Base-by-base conservation (phyloP, 192 early-diverging fungal species). In the Coemansia sp. region DNA sequence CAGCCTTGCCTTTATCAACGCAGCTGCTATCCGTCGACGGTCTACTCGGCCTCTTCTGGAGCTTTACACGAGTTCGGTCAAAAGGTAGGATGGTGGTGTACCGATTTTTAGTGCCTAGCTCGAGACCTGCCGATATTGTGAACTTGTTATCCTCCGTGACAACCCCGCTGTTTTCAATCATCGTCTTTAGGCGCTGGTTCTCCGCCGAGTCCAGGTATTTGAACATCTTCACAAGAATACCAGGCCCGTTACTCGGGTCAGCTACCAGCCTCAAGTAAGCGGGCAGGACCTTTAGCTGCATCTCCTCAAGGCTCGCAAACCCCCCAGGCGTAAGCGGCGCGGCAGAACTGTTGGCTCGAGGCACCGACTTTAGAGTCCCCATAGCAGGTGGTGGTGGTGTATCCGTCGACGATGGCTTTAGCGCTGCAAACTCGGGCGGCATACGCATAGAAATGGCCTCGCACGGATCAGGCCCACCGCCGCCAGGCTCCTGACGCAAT, bases 11-110 rank as follows among this genome's bases (percentile, higher is more conserved):
- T 31, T 18, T 36, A 9, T 58, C 28, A 45, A 18, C 16, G 9
- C n/a, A 4, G 21, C 21, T 24, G 7, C 56, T 56, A 50, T 67
- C 74, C 34, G 64, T 21, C 67, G 73, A 67, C 36, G 64, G 24
- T 24, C 66, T 31, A 13, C 24, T n/a, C 51, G 63, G 84, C 66
- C 48, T 70, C 75, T 62, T 65, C 24, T 71, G 46, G 24, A 82
- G 72, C 48, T 66, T 59, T 38, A 89, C 87, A 9, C 88, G 74
- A 31, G 78, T 87, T 61, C 84, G 76, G 70, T 89, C 91, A 63
- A 87, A 95, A 28, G 94, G 94, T 80, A 88, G 90, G 28, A 95
- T 89, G 60, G 90, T 94, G 45, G 85, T 91, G 76, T 95, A 95
- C 34, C 94, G 86, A 66, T 95, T 95, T 71, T 89, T 91, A 16